These are phyloP conservation scores for Blastomyces emzantsi DNA, from an alignment of 2,329 filamentous ascomycete genomes.

Conservation along the genomic window DNA sequence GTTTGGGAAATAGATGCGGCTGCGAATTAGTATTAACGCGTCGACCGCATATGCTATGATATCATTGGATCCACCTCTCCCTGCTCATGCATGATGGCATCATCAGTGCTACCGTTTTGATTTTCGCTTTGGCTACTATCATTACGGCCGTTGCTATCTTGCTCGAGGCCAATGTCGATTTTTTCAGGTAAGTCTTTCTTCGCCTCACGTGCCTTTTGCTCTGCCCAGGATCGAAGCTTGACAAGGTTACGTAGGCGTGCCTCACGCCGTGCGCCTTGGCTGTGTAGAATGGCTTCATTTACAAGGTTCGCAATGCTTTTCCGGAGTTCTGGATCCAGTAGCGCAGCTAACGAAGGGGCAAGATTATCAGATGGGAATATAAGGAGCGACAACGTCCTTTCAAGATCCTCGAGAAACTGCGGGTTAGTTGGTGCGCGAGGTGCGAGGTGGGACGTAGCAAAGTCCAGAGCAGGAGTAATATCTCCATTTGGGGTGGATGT, in stretches of 20 bases:
- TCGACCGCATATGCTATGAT: conserved; percentile 20
- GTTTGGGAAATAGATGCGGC: background rate
- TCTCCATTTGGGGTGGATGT: conserved; percentile 58
- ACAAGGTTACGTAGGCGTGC: conserved; percentile 75
- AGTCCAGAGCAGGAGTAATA: conserved; percentile 70
- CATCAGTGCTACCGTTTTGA: conserved; percentile 27
- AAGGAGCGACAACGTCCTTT: conserved; percentile 85
- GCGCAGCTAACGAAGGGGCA: conserved; percentile 61
- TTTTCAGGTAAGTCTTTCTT: conserved; percentile 41
- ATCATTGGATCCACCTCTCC: conserved; percentile 36
- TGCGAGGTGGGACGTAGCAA: conserved; percentile 79
- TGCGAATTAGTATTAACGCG: background rate
- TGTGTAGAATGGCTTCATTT: conserved; percentile 75
- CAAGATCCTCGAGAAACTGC: conserved; percentile 75
- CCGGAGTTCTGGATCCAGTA: conserved; percentile 72
- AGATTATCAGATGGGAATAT: conserved; percentile 79
- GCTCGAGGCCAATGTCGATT: conserved; percentile 37
- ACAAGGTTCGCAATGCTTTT: conserved; percentile 77
- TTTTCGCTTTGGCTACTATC: conserved; percentile 14
- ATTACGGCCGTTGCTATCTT: conserved; percentile 23
- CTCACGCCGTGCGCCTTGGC: conserved; percentile 63
- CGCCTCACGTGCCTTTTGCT: conserved; percentile 45
- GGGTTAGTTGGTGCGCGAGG: conserved; percentile 74
- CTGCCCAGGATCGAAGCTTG: conserved; percentile 76
- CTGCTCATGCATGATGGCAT: conserved; percentile 36